These are phyloP conservation scores for Penicillium sp. DNA, from an alignment of 2,329 filamentous ascomycete genomes.

Conservation along the genomic window DNA sequence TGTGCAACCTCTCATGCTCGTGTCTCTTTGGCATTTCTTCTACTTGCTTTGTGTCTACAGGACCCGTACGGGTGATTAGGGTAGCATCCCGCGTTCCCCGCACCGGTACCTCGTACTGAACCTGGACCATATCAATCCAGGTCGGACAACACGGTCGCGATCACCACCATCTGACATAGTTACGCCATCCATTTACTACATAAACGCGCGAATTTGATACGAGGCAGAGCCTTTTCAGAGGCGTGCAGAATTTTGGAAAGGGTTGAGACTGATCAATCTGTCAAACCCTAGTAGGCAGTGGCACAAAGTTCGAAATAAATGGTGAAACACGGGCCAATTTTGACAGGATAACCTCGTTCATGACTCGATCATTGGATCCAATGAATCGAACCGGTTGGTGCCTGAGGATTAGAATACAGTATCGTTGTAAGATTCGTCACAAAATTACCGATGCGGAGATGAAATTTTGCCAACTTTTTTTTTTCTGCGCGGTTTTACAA, in stretches of 20 bases:
- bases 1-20: neutral
- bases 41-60: neutral
- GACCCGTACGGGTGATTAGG: neutral
- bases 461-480: conserved; percentile 16
- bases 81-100: neutral
- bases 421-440: conserved; percentile 4
- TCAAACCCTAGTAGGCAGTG: too few species aligned
- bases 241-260: too few species aligned
- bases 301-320: neutral
- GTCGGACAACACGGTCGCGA: neutral
- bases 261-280: too few species aligned
- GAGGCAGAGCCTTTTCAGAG: too few species aligned
- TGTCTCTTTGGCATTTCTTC: neutral
- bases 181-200: too few species aligned
- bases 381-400: neutral
- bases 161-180: neutral
- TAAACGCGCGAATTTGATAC: too few species aligned
- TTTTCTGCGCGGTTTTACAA: neutral
- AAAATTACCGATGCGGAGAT: conserved; percentile 10
- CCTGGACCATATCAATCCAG: neutral
- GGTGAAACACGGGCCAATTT: neutral
- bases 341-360: neutral
- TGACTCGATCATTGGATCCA: neutral
- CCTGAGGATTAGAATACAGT: neutral
- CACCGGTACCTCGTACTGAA: neutral